phyloP scores from a whole-genome alignment of 163 green algal genomes.

The Volvox carteri region DNA sequence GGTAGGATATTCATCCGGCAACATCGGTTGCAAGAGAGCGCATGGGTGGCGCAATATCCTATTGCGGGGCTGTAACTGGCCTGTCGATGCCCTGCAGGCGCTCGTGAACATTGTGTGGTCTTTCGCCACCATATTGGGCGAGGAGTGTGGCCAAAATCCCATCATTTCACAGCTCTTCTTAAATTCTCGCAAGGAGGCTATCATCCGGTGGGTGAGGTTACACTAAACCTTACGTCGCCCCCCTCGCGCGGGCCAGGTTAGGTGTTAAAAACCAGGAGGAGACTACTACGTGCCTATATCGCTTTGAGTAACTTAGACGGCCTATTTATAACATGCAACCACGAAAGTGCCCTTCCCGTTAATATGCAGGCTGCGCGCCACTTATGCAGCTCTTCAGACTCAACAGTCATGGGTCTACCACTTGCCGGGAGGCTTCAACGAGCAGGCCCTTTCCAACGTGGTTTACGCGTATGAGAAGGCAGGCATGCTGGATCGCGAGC shows the following conservation, averaged over 20 bases:
- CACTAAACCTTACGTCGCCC: too few relatives aligned
- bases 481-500: conserved; percentile 67
- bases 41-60: background rate
- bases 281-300: too few relatives aligned
- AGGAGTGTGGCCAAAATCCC: conserved; percentile 59
- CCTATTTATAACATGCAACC: background rate
- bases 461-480: conserved; percentile 75
- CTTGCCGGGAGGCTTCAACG: conserved; percentile 71
- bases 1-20: conserved; percentile 33
- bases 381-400: conserved; percentile 60
- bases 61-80: background rate
- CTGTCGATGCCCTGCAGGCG: conserved; percentile 54
- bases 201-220: conserved; percentile 29
- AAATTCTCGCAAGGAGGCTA: conserved; percentile 62
- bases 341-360: background rate
- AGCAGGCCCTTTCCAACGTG: conserved; percentile 76
- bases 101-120: conserved; percentile 77
- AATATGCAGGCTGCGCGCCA: conserved; percentile 60
- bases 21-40: too few relatives aligned
- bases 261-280: too few relatives aligned
- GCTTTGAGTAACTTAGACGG: too few relatives aligned
- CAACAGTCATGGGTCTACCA: conserved; percentile 57
- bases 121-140: conserved; percentile 70
- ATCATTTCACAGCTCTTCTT: conserved; percentile 66
- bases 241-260: background rate